phyloP scores from a whole-genome alignment of 768 basidiomycete genomes.

The Cyathus striatus region DNA sequence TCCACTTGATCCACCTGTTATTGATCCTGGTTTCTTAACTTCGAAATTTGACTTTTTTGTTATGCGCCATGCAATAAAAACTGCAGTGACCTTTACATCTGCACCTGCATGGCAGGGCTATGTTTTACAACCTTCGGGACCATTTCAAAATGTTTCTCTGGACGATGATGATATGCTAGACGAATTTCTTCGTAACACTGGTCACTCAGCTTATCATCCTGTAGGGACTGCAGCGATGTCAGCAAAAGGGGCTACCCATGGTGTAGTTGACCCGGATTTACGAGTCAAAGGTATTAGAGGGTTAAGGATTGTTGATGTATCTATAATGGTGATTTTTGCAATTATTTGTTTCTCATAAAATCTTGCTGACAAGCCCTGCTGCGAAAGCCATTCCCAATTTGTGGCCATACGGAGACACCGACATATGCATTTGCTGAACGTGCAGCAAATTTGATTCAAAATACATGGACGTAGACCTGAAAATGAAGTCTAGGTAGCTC shows the following conservation, averaged over 20 bases:
- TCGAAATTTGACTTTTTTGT: slow-evolving; percentile 3
- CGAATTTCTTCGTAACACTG: slow-evolving; percentile 7
- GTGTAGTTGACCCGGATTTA: slow-evolving; percentile 27
- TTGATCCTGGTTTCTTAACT: slow-evolving; percentile 1
- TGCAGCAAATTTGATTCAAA: too few relatives aligned
- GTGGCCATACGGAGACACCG: too few relatives aligned
- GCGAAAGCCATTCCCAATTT: too few relatives aligned
- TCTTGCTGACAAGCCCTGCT: too few relatives aligned
- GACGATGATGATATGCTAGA: slow-evolving; percentile 17
- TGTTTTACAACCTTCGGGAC: slow-evolving; percentile 12
- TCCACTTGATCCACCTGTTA: slow-evolving; percentile 2
- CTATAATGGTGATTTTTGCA: slow-evolving; percentile 1
- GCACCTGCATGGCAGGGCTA: slow-evolving; percentile 15
- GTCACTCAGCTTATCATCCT: slow-evolving; percentile 15
- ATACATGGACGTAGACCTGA: too few relatives aligned
- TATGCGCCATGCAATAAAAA: background rate
- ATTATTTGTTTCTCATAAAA: too few relatives aligned
- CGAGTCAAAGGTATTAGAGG: slow-evolving; percentile 23
- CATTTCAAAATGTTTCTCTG: slow-evolving; percentile 15
- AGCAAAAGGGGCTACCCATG: slow-evolving; percentile 11
- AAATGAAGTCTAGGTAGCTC: too few relatives aligned
- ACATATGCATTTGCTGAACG: too few relatives aligned
- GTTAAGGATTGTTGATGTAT: slow-evolving; percentile 9
- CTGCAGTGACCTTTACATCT: slow-evolving; percentile 10
- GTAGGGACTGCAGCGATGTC: slow-evolving; percentile 25